These are phyloP conservation scores for Graphilbum sp. DNA, from an alignment of 2,329 filamentous ascomycete species.

Conservation along the genomic window DNA sequence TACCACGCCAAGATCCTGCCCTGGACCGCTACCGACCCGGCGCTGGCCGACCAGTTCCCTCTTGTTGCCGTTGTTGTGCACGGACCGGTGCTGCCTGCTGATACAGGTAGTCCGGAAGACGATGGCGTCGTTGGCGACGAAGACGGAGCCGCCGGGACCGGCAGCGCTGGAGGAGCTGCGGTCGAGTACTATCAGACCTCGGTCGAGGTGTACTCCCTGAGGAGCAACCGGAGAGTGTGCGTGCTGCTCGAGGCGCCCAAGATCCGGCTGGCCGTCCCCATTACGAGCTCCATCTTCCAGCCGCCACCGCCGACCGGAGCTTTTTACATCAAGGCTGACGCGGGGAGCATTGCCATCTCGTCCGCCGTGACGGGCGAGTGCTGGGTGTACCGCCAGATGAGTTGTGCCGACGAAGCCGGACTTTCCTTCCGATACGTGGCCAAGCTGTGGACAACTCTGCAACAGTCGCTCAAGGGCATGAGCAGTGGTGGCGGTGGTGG, in stretches of 20 bases:
- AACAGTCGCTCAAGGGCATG: slow-evolving; percentile 38
- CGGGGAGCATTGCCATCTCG: slow-evolving; percentile 54
- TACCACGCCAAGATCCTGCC: slow-evolving; percentile 70
- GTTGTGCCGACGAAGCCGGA: slow-evolving; percentile 15
- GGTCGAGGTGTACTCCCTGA: slow-evolving; percentile 77
- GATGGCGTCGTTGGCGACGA: slow-evolving; percentile 5
- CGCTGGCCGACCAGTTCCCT: slow-evolving; percentile 40
- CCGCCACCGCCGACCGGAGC: slow-evolving; percentile 56
- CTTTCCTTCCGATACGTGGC: slow-evolving; percentile 50
- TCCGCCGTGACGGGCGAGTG: slow-evolving; percentile 79
- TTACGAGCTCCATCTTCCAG: slow-evolving; percentile 47
- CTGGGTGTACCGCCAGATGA: slow-evolving; percentile 51
- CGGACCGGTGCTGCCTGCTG: slow-evolving; percentile 49
- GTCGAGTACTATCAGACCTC: slow-evolving; percentile 65
- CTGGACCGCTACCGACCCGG: slow-evolving; percentile 40
- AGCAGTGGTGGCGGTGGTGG: slow-evolving; percentile 9
- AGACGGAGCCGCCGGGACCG: neutral
- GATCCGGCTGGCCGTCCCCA: slow-evolving; percentile 39
- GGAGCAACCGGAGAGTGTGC: slow-evolving; percentile 52
- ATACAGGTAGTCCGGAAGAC: too few relatives aligned
- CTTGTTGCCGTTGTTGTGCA: slow-evolving; percentile 69
- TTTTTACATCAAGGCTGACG: slow-evolving; percentile 56
- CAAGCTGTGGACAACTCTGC: slow-evolving; percentile 83
- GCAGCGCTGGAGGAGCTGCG: neutral
- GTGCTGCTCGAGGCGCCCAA: slow-evolving; percentile 58